Evolutionary conservation across 2,329 filamentous ascomycete genomes (phyloP), one percentile per base, ranked within the genome.

Genomic region (Lizonia empirigonia): DNA sequence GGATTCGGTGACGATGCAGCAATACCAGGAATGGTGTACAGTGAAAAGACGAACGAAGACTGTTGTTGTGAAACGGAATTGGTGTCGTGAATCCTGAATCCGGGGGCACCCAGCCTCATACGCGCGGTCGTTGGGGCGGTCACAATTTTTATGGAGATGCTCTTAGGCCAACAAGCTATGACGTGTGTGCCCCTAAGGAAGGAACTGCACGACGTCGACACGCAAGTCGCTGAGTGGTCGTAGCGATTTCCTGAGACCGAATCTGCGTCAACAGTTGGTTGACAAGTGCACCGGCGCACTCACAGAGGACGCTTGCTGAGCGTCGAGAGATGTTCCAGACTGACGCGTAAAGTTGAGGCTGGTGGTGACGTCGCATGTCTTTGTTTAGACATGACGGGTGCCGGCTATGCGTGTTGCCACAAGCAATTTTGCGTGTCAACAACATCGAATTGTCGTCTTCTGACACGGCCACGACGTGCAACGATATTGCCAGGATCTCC

Each of bases 61-160:
- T 34, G 41, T 37, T 46, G 49, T 52, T 35, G 37, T 38, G 26
- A 46, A 24, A 46, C 40, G 29, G 33, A 33, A 34, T 1, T 26
- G 32, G 7, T 42, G 37, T 38, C 32, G 35, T 40, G 34, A 36
- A 39, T 39, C 27, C 35, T 49, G 34, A 44, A 37, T 41, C 44
- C 6, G 39, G 50, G 44, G 45, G 7, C 38, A 40, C 50, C 38
- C 39, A 44, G 41, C 50, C 50, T 53, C 38, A 45, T 53, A 53
- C 50, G 29, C 50, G 45, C 45, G 50, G 50, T 50, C 36, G 44
- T 39, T 24, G 35, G 29, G 50, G 44, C 45, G 39, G 50, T 53
- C 48, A 23, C 39, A 45, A 37, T 53, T 53, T 53, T 53, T 54
- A 54, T 50, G 51, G 46, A 46, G 51, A 54, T 50, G 30, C 15